These are phyloP conservation scores for Tephrocybe rancida DNA, from an alignment of 768 basidiomycete genomes.

Conservation along the genomic window DNA sequence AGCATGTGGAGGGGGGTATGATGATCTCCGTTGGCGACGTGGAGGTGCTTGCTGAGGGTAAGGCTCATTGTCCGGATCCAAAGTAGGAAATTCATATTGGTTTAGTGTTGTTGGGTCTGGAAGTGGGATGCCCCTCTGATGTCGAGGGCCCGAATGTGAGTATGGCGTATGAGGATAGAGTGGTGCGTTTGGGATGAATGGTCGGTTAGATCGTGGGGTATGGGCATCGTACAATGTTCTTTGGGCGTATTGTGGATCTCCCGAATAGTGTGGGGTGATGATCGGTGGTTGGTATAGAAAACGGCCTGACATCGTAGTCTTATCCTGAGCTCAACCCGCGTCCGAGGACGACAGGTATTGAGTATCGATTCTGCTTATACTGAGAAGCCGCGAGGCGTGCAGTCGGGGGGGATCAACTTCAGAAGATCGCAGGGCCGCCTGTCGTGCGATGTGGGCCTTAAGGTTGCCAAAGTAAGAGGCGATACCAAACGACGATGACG, in stretches of 20 bases:
- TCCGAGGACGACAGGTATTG: no score
- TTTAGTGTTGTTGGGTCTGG: neutral
- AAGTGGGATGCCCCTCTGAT: neutral
- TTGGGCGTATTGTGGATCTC: neutral
- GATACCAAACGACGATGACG: no score
- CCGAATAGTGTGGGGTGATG: neutral
- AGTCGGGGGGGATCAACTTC: no score
- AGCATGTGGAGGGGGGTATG: neutral
- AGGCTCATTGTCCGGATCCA: neutral
- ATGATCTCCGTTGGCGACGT: neutral
- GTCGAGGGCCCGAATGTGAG: neutral
- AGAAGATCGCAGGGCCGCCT: no score
- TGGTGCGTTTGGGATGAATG: neutral
- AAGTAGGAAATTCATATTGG: neutral
- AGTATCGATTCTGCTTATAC: no score
- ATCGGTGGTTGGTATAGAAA: neutral
- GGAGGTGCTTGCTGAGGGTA: neutral
- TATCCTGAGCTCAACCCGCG: no score
- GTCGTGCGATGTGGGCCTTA: no score
- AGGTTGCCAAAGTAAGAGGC: no score
- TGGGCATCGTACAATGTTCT: neutral
- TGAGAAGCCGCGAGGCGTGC: no score
- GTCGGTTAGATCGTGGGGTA: neutral
- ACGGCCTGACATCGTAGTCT: neutral
- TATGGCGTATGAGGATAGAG: neutral